A percentile compares a stretch with the other conserved stretches of the same genome.
phyloP scores from a whole-genome alignment of 495 filamentous ascomycete genomes.

The Penicillium cosmopolitanum region DNA sequence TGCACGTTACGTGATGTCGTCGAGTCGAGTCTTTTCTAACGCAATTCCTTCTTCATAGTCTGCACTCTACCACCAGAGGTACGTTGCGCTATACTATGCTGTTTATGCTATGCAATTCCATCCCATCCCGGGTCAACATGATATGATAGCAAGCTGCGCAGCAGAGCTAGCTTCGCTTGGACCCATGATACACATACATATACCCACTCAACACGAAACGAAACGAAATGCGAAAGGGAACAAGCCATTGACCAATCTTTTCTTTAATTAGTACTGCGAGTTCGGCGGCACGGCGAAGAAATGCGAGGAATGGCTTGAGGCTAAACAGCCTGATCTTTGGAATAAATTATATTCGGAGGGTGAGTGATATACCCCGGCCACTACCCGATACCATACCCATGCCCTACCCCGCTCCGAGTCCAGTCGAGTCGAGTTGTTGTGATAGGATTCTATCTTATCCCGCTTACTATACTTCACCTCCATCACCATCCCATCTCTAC shows the following conservation, averaged over 20 bases:
- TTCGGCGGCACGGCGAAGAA: conserved; percentile 98
- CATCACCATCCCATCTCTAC: too few species aligned
- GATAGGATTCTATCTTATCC: too few species aligned
- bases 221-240: too few species aligned
- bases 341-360: conserved; percentile 80
- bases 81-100: conserved; percentile 35
- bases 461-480: too few species aligned
- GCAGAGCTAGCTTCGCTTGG: too few species aligned
- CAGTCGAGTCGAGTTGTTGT: too few species aligned
- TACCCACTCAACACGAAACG: too few species aligned
- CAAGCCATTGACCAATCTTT: too few species aligned
- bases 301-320: conserved; percentile 93
- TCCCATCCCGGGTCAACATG: background rate
- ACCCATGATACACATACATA: too few species aligned
- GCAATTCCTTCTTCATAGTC: conserved; percentile 53
- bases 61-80: conserved; percentile 95
- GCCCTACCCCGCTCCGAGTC: too few species aligned
- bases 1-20: too few species aligned
- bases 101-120: background rate
- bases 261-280: conserved; percentile 80
- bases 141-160: background rate
- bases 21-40: conserved; percentile 14
- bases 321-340: conserved; percentile 73
- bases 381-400: too few species aligned
- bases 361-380: conserved; percentile 32